Evolutionary conservation across 148 eudicot species (phyloP).

Genomic region (Agrostemma githago): DNA sequence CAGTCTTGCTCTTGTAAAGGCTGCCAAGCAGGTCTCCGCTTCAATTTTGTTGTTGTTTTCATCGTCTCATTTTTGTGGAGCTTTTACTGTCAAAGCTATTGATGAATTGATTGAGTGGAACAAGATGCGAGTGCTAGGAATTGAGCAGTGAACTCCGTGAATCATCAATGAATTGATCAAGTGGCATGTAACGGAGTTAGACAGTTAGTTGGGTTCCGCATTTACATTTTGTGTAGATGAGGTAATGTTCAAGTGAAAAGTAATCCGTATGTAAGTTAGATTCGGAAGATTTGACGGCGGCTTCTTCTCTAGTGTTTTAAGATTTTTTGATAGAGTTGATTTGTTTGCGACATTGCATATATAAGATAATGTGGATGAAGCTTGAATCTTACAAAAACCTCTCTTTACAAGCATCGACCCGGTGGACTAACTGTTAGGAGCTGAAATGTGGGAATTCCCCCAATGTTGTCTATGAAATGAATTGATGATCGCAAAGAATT

Average conservation of each 20-base stretch:
- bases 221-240: too few relatives aligned
- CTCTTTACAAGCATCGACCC: not conserved
- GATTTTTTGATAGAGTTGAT: not conserved
- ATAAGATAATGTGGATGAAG: not conserved
- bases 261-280: not conserved
- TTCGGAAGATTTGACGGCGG: not conserved
- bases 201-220: not conserved
- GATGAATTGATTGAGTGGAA: not conserved
- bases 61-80: not conserved
- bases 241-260: not conserved
- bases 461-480: not conserved
- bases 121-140: too few relatives aligned
- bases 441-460: not conserved
- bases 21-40: slow-evolving; percentile 81
- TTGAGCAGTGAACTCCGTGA: too few relatives aligned
- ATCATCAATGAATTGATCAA: too few relatives aligned
- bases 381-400: too few relatives aligned
- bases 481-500: not conserved
- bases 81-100: not conserved
- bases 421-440: not conserved
- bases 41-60: not conserved
- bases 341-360: not conserved
- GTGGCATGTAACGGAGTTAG: not conserved
- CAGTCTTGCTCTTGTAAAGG: slow-evolving; percentile 74
- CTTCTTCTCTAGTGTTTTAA: not conserved